Evolutionary conservation across 2,329 filamentous ascomycete genomes (phyloP).

Genomic region (Domatiomyces catenatus): DNA sequence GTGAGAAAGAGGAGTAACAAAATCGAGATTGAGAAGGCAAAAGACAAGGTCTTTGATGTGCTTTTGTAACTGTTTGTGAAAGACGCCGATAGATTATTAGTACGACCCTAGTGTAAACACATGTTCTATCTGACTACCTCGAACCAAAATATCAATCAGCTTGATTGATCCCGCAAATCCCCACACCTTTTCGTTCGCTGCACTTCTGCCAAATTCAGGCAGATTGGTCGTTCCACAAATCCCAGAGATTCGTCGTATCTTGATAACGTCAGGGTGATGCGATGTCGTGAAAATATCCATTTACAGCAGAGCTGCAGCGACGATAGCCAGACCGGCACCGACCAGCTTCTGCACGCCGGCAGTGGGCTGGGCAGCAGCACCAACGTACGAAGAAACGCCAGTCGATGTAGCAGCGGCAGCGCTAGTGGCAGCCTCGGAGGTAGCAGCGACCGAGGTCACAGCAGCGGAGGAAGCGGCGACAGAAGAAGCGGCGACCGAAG

Average conservation of each 20-base stretch:
- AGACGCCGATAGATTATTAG: background rate
- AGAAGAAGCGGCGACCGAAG: background rate
- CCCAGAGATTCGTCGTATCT: background rate
- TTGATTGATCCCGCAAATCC: background rate
- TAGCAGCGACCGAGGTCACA: slow-evolving; percentile 2
- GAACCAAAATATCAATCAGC: background rate
- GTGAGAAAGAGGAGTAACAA: no score
- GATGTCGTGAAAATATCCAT: background rate
- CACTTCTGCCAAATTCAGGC: no score
- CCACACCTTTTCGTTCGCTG: background rate
- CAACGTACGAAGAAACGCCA: slow-evolving; percentile 8
- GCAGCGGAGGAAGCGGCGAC: background rate
- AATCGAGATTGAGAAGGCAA: no score
- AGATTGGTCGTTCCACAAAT: background rate
- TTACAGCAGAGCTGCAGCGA: slow-evolving; percentile 10
- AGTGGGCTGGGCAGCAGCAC: slow-evolving; percentile 8
- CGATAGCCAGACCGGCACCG: slow-evolving; percentile 9
- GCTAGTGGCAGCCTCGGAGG: background rate
- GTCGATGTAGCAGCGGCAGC: slow-evolving; percentile 2
- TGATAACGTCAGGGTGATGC: background rate
- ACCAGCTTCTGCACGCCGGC: slow-evolving; percentile 7
- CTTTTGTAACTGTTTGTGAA: background rate
- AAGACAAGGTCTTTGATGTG: no score
- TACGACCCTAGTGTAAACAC: background rate
- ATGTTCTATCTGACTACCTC: background rate